Evolutionary conservation across 345 rosid genomes (phyloP).

Genomic region (Acer campestre): DNA sequence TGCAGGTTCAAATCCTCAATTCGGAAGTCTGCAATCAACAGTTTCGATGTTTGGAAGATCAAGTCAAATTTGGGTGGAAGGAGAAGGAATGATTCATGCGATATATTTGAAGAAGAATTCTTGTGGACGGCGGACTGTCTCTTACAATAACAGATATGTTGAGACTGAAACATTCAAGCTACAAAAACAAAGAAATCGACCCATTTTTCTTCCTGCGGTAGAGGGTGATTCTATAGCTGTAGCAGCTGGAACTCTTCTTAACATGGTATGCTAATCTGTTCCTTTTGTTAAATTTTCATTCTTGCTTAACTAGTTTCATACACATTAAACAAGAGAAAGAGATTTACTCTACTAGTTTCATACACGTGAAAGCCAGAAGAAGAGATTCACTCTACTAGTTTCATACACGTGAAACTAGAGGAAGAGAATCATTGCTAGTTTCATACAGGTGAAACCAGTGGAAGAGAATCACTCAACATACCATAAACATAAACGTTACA

Average conservation of each 20-base stretch:
- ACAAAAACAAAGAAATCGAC: conserved; percentile 42
- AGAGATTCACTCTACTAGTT: too few relatives aligned
- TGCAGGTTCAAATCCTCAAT: conserved; percentile 57
- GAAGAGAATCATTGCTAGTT: too few relatives aligned
- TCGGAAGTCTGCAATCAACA: conserved; percentile 47
- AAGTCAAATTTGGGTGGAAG: conserved; percentile 53
- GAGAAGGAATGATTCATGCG: conserved; percentile 69
- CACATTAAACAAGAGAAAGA: too few relatives aligned
- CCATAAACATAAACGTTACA: too few relatives aligned
- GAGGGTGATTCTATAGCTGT: conserved; percentile 49
- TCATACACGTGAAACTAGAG: too few relatives aligned
- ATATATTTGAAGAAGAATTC: conserved; percentile 38
- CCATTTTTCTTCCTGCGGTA: conserved; percentile 50
- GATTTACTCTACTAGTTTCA: too few relatives aligned
- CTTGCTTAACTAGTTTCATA: too few relatives aligned
- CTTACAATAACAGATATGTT: conserved; percentile 47
- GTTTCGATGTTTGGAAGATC: conserved; percentile 49
- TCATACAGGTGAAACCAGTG: too few relatives aligned
- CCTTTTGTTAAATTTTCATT: too few relatives aligned
- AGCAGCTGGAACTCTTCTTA: background rate
- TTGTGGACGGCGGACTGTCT: conserved; percentile 38
- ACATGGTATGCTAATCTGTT: background rate
- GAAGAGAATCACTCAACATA: too few relatives aligned
- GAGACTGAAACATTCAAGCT: conserved; percentile 50
- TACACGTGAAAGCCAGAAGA: too few relatives aligned